phyloP scores from a whole-genome alignment of 352 stramenopile genomes.

The Pythium vanterpoolii region DNA sequence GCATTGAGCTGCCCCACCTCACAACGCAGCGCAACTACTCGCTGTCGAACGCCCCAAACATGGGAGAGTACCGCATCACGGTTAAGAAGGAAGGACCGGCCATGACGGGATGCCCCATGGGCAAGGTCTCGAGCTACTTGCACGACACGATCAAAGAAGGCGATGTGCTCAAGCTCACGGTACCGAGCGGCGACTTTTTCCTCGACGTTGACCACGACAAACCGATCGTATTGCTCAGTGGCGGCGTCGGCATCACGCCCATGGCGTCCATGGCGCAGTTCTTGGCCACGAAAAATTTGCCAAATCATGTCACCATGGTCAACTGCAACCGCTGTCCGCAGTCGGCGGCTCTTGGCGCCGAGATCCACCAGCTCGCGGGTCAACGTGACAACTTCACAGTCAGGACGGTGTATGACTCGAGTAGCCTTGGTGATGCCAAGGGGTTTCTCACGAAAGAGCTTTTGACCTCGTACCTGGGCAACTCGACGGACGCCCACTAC shows the following conservation, averaged over 20 bases:
- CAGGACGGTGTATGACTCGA: constrained; percentile 31
- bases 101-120: constrained; percentile 27
- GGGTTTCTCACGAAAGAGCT: constrained; percentile 29
- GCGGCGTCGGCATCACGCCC: constrained; percentile 59
- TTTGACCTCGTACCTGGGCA: constrained; percentile 29
- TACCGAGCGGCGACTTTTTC: constrained; percentile 55
- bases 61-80: constrained; percentile 50
- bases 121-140: constrained; percentile 52
- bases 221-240: constrained; percentile 53
- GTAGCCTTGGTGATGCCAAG: constrained; percentile 11
- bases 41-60: constrained; percentile 34
- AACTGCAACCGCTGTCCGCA: constrained; percentile 40
- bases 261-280: constrained; percentile 48
- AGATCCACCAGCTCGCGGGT: constrained; percentile 29
- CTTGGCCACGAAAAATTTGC: constrained; percentile 23
- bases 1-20: constrained; percentile 36
- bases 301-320: constrained; percentile 40
- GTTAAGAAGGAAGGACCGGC: constrained; percentile 50
- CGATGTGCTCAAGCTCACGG: constrained; percentile 42
- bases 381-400: constrained; percentile 34
- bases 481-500: constrained; percentile 34
- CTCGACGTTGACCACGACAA: constrained; percentile 37
- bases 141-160: constrained; percentile 52
- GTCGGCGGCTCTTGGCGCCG: constrained; percentile 30
- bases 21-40: constrained; percentile 61